Conservation (phyloP, 75 land plant genomes). For the Gnetum montanum region DNA sequence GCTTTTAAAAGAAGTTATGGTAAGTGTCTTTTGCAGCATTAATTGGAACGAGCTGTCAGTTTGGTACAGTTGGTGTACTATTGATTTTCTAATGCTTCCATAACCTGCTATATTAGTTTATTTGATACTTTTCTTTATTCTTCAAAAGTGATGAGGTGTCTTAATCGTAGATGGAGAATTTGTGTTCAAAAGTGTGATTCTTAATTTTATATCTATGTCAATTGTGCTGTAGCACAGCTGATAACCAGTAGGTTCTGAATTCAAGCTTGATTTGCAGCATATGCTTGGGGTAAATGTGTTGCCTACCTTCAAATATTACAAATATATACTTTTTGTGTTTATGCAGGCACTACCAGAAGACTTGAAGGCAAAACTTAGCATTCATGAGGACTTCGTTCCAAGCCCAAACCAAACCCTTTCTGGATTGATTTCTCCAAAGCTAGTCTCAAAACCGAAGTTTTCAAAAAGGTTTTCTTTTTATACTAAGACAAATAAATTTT, state of each 20-base stretch:
- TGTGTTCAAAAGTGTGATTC: too few species aligned
- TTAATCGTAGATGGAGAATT: too few species aligned
- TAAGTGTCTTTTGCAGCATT: constrained; percentile 12
- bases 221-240: background rate
- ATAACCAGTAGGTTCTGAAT: background rate
- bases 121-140: background rate
- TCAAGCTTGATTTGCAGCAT: too few species aligned
- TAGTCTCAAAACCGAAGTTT: constrained; percentile 30
- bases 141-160: background rate
- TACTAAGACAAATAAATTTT: background rate
- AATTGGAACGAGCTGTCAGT: background rate
- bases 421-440: constrained; percentile 30
- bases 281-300: too few species aligned
- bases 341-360: constrained; percentile 74
- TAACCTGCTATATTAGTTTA: background rate
- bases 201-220: background rate
- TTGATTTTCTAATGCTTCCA: background rate
- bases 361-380: constrained; percentile 73
- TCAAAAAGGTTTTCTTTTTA: constrained; percentile 38
- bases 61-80: background rate
- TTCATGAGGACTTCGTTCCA: constrained; percentile 65
- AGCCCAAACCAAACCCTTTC: constrained; percentile 64
- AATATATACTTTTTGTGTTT: background rate
- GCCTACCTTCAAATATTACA: too few species aligned
- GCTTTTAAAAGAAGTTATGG: constrained; percentile 74